A percentile compares a stretch with the other conserved stretches of the same genome.
These are phyloP conservation scores for Strobilomyces echinocephalus DNA, from an alignment of 768 basidiomycete genomes.

Conservation along the genomic window DNA sequence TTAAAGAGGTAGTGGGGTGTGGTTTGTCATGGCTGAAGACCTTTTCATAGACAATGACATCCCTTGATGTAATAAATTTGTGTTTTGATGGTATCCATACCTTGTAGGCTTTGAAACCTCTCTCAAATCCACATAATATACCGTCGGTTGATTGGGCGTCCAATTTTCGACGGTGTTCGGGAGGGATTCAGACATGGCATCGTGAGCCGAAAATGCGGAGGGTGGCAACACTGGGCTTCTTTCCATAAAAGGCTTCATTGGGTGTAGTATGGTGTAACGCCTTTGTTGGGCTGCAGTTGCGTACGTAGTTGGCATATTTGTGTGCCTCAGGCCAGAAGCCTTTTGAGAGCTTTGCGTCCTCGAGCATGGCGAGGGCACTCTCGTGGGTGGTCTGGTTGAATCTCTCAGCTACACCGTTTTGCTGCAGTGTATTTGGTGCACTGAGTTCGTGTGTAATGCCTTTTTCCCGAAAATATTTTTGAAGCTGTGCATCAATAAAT, in stretches of 20 bases:
- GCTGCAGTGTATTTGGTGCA: background rate
- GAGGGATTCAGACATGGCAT: conserved; percentile 6
- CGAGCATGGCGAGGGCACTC: conserved; percentile 21
- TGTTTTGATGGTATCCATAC: background rate
- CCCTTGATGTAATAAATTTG: background rate
- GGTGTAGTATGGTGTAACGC: conserved; percentile 12
- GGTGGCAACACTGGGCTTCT: conserved; percentile 19
- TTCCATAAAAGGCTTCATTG: conserved; percentile 18
- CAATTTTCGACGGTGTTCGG: background rate
- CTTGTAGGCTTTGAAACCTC: conserved; percentile 7
- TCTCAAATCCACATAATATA: background rate
- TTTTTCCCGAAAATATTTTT: background rate
- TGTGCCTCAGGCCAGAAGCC: conserved; percentile 21
- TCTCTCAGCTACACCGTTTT: background rate
- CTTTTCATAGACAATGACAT: conserved; percentile 3
- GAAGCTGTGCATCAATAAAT: background rate
- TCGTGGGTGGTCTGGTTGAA: conserved; percentile 27
- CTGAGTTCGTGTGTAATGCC: background rate
- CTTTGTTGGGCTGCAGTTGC: background rate
- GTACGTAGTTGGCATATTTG: conserved; percentile 3
- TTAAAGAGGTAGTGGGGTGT: background rate
- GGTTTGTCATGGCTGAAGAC: background rate
- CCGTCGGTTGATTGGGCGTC: conserved; percentile 8
- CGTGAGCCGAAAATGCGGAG: conserved; percentile 21
- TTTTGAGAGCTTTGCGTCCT: conserved; percentile 14